These are phyloP conservation scores for Lasiodiplodia hormozganensis DNA, from an alignment of 2,329 filamentous ascomycete genomes.

Conservation along the genomic window DNA sequence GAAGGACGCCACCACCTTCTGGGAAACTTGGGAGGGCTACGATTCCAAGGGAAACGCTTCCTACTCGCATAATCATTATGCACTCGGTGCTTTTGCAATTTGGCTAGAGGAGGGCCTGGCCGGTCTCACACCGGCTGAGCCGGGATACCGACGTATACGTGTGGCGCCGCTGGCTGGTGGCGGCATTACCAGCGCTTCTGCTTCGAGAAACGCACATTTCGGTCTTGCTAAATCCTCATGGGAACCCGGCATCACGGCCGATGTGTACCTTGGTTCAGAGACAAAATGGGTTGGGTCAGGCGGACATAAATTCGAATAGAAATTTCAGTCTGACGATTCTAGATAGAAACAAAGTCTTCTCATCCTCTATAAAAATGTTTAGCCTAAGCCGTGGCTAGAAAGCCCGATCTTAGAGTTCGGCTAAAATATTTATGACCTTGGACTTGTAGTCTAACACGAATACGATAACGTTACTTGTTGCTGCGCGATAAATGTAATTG, in stretches of 20 bases:
- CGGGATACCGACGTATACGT: background rate
- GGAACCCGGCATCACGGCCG: background rate
- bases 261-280: background rate
- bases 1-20: background rate
- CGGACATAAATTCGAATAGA: background rate
- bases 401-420: too few relatives aligned
- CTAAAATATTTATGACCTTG: too few relatives aligned
- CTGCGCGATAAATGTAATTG: too few relatives aligned
- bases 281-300: background rate
- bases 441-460: too few relatives aligned
- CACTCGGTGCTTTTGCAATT: background rate
- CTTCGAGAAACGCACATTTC: background rate
- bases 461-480: too few relatives aligned
- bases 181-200: background rate
- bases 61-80: constrained; percentile 1
- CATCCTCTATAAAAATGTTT: too few relatives aligned
- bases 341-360: too few relatives aligned
- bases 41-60: background rate
- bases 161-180: background rate
- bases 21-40: background rate
- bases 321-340: too few relatives aligned
- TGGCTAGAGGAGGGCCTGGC: background rate
- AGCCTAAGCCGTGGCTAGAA: too few relatives aligned
- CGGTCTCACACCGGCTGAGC: background rate
- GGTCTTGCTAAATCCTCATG: background rate